phyloP scores from a whole-genome alignment of 108 stramenopile genomes.

The Discostella stelligeroides region DNA sequence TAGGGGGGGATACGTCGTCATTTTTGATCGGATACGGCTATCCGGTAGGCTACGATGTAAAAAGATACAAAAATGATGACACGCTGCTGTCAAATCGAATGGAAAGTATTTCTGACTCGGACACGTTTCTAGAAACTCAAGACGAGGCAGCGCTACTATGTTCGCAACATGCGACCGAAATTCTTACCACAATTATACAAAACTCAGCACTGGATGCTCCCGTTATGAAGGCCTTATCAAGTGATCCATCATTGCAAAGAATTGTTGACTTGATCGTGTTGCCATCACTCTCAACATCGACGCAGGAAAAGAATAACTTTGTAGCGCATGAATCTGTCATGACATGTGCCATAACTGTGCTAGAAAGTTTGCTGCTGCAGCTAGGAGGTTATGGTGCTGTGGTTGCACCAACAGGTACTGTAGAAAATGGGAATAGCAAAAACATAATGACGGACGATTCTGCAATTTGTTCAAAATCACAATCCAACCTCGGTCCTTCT shows the following conservation, averaged over 20 bases:
- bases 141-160: slow-evolving; percentile 26
- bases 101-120: not conserved
- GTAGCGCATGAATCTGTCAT: slow-evolving; percentile 67
- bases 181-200: slow-evolving; percentile 85
- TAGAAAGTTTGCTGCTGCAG: slow-evolving; percentile 86
- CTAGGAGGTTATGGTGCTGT: slow-evolving; percentile 88
- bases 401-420: slow-evolving; percentile 17
- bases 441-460: not conserved
- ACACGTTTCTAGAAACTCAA: slow-evolving; percentile 21
- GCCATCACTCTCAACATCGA: slow-evolving; percentile 28
- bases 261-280: slow-evolving; percentile 39
- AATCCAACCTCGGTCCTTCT: slow-evolving; percentile 2
- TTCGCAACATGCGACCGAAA: slow-evolving; percentile 80
- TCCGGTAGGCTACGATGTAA: slow-evolving; percentile 36
- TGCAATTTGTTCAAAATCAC: not conserved
- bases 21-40: slow-evolving; percentile 46
- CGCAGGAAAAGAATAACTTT: slow-evolving; percentile 31
- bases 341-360: slow-evolving; percentile 81
- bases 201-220: slow-evolving; percentile 74
- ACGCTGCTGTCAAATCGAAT: not conserved
- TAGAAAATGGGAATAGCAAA: not conserved
- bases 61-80: not conserved
- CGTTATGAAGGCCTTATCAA: slow-evolving; percentile 60
- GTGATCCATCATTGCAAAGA: slow-evolving; percentile 58
- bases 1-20: slow-evolving; percentile 42